Evolutionary conservation across 805 yeast species (phyloP).

Genomic region (Sugiyamaella americana): DNA sequence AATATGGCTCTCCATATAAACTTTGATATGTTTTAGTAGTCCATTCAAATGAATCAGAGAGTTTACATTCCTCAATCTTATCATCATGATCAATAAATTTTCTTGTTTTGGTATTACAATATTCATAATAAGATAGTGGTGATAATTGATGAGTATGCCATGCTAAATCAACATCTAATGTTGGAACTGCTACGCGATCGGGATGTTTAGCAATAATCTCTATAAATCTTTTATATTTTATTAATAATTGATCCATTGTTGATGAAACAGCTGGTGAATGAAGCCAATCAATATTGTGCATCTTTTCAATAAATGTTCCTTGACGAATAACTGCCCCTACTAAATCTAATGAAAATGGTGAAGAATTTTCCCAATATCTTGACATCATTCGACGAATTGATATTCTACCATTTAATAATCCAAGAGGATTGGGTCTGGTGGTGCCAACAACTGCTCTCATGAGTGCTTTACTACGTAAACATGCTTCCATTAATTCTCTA

Average conservation of each 20-base stretch:
- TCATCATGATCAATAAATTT: constrained; percentile 17
- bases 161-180: constrained; percentile 20
- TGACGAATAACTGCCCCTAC: constrained; percentile 20
- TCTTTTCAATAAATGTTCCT: constrained; percentile 16
- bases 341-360: constrained; percentile 15
- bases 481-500: neutral
- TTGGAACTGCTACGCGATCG: constrained; percentile 13
- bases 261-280: constrained; percentile 15
- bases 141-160: constrained; percentile 24
- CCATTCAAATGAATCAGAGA: constrained; percentile 8
- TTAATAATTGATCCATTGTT: constrained; percentile 9
- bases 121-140: constrained; percentile 10
- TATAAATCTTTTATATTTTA: constrained; percentile 13
- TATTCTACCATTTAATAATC: neutral
- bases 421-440: neutral
- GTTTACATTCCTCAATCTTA: constrained; percentile 10
- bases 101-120: neutral
- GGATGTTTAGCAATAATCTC: constrained; percentile 10
- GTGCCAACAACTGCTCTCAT: neutral
- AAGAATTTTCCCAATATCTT: constrained; percentile 16
- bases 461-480: neutral
- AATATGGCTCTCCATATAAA: constrained; percentile 11
- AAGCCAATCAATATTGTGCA: constrained; percentile 20
- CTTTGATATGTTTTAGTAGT: constrained; percentile 11
- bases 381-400: constrained; percentile 12